Base-by-base conservation (phyloP, 2,329 filamentous ascomycete species). In the Colletotrichum sp. region DNA sequence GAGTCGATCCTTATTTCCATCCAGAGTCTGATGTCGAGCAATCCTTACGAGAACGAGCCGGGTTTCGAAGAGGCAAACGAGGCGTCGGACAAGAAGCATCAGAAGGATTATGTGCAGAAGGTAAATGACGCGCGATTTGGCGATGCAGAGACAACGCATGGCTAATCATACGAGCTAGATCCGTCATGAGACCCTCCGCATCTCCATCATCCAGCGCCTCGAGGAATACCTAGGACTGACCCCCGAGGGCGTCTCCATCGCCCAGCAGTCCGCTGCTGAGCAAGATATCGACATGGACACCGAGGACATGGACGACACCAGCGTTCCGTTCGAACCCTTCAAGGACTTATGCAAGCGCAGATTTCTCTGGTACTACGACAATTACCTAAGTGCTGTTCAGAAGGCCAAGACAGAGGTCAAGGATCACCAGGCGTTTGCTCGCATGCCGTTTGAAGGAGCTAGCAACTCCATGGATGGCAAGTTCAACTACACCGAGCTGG, bases 1-100 rank as follows among this genome's bases (percentile, higher is more conserved):
- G 97, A 98, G 83, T 98, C 96, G 1, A 95, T 98, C 64, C 85
- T 99, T 63, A 91, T 98, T 69, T 98, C 96, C 7, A 98, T 99
- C 73, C 97, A 99, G 84, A 98, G 96, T 83, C 88, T 99, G 59
- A 96, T 99, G 94, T 98, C 96, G 1, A 86, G 92, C 32, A 98
- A 98, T 79, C 97, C 96, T 0, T 98, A 98, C 84, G 95, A 97
- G 82, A 98, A 98, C 80, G 97, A 99, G 83, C 97, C 97, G 2
- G 97, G 97, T 7, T 98, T 95, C 79, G 96, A 98, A 82, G 90
- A 94, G 75, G 91, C 93, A 14, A 93, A 93, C 61, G 89, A 90
- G 10, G 85, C 89, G 1, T 85, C 89, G 5, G 95, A 98, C 82
- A 93, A 94, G 84, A 92, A 92, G 83, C 89, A 92, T 74, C 94